Percentiles rank a stretch among this genome's conserved stretches.
Conservation (phyloP, 2,329 filamentous ascomycete species). For the Colletotrichum incanum region DNA sequence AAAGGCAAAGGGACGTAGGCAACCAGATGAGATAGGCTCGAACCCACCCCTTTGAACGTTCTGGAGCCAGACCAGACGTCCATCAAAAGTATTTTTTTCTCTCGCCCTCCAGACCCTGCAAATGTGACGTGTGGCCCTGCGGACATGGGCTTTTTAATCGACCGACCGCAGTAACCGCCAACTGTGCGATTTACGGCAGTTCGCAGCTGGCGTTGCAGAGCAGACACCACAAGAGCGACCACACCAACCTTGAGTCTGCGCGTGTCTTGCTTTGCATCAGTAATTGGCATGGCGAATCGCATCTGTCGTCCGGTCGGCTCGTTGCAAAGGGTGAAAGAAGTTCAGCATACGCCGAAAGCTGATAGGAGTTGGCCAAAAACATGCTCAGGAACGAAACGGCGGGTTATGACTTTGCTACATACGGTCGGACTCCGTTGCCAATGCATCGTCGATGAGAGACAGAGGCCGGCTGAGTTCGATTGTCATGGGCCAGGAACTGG, state of each 20-base stretch:
- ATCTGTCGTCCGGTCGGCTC: constrained; percentile 11
- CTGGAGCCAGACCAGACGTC: constrained; percentile 41
- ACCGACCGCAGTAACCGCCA: neutral
- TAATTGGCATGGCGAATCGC: constrained; percentile 30
- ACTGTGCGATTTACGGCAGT: neutral
- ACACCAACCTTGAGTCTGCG: constrained; percentile 4
- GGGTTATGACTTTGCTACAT: neutral
- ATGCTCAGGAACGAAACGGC: neutral
- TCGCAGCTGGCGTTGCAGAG: neutral
- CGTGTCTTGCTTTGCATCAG: constrained; percentile 35
- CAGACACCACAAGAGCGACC: neutral
- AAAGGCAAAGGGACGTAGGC: constrained; percentile 29
- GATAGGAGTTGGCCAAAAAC: neutral
- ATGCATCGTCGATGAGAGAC: constrained; percentile 21
- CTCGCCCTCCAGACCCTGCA: constrained; percentile 35
- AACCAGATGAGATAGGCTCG: constrained; percentile 31
- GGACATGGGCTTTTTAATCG: neutral
- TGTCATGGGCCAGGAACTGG: constrained; percentile 7
- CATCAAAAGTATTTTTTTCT: constrained; percentile 34
- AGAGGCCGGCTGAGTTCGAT: neutral
- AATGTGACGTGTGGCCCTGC: constrained; percentile 36
- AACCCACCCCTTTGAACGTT: constrained; percentile 37
- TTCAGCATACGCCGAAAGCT: constrained; percentile 9
- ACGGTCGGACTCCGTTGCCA: neutral
- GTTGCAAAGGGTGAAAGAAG: constrained; percentile 3